Base-by-base conservation (phyloP, 257 asterid species). In the Capsicum baccatum region DNA sequence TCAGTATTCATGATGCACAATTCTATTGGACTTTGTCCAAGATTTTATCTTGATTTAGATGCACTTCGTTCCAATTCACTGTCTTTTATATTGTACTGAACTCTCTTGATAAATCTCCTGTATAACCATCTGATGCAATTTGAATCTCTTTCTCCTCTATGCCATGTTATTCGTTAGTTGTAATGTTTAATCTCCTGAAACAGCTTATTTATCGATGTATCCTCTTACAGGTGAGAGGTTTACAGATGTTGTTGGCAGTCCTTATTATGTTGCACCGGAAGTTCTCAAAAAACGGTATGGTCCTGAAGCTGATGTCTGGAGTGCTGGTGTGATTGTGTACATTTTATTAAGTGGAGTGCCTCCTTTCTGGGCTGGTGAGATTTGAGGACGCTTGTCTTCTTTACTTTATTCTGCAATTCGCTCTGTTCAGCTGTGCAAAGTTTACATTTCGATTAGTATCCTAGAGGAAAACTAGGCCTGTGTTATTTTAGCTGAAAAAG, bases 281-380 rank as follows among this genome's bases (percentile, higher is more conserved):
- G 96, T 95, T 90, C 97, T 95, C 84, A 86, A 88, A 80, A 95
- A 95, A 83, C 92, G 93, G 70, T 95, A 95, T 85, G 97, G 98
- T 85, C 95, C 96, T 39, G 99, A 94, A 88, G 94, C 99, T 69
- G 99, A 95, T 89, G 97, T 95, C 66, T 94, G 98, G 99, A 95
- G 98, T 88, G 99, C 98, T 64, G 99, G 99, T 83, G 99, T 95
- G 26, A 94, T 95, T 76, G 95, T 95, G 81, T 95, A 95, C 91
- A 95, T 95, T 84, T 90, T 95, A 87, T 92, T 95, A 52, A 94
- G 99, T 84, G 99, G 99, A 82, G 99, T 95, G 85, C 99, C 99
- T 90, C 98, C 99, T 3, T 95, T 94, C 78, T 95, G 99, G 99
- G 94, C 97, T 54, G 99, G 99, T 95, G 88, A 92, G 97, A 80